Percentiles rank a stretch among this genome's conserved stretches.
Evolutionary conservation across 2,329 filamentous ascomycete species (phyloP).

Genomic region (Zymoseptoria pseudotritici): DNA sequence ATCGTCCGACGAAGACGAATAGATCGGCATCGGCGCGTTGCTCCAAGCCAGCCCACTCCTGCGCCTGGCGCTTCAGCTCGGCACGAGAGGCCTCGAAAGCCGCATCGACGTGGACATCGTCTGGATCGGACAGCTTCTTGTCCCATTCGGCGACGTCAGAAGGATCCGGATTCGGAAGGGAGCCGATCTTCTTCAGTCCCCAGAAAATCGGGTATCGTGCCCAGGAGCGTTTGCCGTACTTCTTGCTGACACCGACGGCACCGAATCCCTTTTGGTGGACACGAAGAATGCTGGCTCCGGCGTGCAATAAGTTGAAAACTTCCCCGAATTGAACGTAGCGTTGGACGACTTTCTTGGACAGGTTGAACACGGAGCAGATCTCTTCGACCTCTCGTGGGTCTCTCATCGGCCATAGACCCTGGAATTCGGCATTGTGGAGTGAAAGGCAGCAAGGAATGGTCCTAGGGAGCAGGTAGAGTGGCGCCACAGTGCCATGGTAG

Average conservation of each 20-base stretch:
- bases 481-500: slow-evolving; percentile 57
- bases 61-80: slow-evolving; percentile 52
- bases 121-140: slow-evolving; percentile 44
- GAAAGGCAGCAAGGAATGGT: slow-evolving; percentile 57
- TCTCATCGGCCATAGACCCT: slow-evolving; percentile 61
- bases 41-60: slow-evolving; percentile 60
- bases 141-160: slow-evolving; percentile 57
- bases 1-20: slow-evolving; percentile 61
- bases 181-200: slow-evolving; percentile 56
- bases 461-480: slow-evolving; percentile 56
- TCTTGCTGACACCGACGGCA: slow-evolving; percentile 60
- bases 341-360: slow-evolving; percentile 49
- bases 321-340: slow-evolving; percentile 62
- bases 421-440: slow-evolving; percentile 63
- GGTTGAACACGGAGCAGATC: slow-evolving; percentile 58
- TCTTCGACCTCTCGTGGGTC: slow-evolving; percentile 54
- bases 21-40: slow-evolving; percentile 56
- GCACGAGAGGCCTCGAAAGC: slow-evolving; percentile 48
- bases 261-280: slow-evolving; percentile 62
- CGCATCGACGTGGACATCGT: slow-evolving; percentile 46
- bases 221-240: slow-evolving; percentile 60
- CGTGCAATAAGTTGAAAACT: slow-evolving; percentile 61
- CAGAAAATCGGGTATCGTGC: slow-evolving; percentile 64
- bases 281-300: slow-evolving; percentile 58
- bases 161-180: slow-evolving; percentile 59